Conservation (phyloP, 352 stramenopile genomes). For the Globisporangium abappressorium region DNA sequence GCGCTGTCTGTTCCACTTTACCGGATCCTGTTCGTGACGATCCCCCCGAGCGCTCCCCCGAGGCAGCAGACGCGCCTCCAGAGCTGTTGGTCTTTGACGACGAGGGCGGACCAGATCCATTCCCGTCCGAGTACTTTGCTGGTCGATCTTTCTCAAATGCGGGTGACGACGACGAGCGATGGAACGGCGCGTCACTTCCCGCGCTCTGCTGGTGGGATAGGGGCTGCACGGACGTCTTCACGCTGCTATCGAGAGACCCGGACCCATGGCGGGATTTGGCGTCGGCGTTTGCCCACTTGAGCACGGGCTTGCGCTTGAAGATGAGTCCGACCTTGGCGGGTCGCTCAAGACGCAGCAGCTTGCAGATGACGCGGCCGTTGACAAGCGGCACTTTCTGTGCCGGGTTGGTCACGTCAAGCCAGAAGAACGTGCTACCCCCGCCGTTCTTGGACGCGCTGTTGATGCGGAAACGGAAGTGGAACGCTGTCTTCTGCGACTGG, state of each 20-base stretch:
- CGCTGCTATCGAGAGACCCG: neutral
- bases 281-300: constrained; percentile 48
- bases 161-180: constrained; percentile 40
- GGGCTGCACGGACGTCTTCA: constrained; percentile 26
- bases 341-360: constrained; percentile 67
- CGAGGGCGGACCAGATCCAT: constrained; percentile 7
- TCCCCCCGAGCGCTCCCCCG: neutral
- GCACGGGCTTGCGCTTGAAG: constrained; percentile 69
- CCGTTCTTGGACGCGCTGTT: constrained; percentile 41
- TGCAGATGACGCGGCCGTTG: constrained; percentile 80
- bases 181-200: constrained; percentile 27
- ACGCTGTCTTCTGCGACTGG: constrained; percentile 29
- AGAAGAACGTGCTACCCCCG: constrained; percentile 67
- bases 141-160: constrained; percentile 52
- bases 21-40: constrained; percentile 31
- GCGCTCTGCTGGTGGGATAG: constrained; percentile 20
- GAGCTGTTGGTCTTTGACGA: constrained; percentile 12
- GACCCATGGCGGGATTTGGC: constrained; percentile 14
- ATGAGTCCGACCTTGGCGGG: constrained; percentile 57
- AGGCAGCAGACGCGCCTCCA: constrained; percentile 12
- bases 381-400: constrained; percentile 67
- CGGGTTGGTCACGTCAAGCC: constrained; percentile 61
- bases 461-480: constrained; percentile 87
- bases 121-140: constrained; percentile 64
- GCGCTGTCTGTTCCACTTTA: constrained; percentile 23